These are phyloP conservation scores for Lichtheimia ornata DNA, from an alignment of 371 early-diverging fungal genomes.

Conservation along the genomic window DNA sequence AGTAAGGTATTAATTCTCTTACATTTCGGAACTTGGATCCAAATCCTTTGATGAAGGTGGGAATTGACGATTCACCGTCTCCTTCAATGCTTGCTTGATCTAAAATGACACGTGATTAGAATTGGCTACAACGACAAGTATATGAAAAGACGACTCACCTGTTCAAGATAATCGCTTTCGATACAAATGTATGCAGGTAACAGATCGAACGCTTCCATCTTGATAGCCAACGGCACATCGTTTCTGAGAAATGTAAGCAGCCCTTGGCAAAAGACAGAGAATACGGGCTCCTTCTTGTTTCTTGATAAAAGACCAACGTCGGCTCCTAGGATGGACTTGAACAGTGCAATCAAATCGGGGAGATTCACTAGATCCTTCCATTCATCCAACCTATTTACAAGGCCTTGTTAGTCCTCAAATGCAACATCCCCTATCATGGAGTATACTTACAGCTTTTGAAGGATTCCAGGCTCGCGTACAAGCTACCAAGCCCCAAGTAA, in stretches of 20 bases:
- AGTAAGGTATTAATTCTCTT: not conserved
- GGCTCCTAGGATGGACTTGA: slow-evolving; percentile 46
- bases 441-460: slow-evolving; percentile 32
- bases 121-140: not conserved
- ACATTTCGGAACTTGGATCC: slow-evolving; percentile 30
- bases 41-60: slow-evolving; percentile 50
- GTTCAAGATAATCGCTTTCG: slow-evolving; percentile 19
- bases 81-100: slow-evolving; percentile 29
- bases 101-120: slow-evolving; percentile 7
- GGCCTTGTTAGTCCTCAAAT: not conserved
- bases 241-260: slow-evolving; percentile 19
- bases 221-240: slow-evolving; percentile 19
- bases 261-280: slow-evolving; percentile 21
- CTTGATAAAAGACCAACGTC: slow-evolving; percentile 48
- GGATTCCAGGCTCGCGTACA: not conserved
- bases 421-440: too few species aligned
- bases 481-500: not conserved
- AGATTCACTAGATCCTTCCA: slow-evolving; percentile 29
- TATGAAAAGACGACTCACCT: not conserved
- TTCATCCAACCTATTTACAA: slow-evolving; percentile 28
- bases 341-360: slow-evolving; percentile 28
- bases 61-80: slow-evolving; percentile 48
- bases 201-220: slow-evolving; percentile 32
- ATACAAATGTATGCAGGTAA: slow-evolving; percentile 35
- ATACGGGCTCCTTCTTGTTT: slow-evolving; percentile 28